Evolutionary conservation across 305 asterid genomes (phyloP).

Genomic region (Galium porrigens): DNA sequence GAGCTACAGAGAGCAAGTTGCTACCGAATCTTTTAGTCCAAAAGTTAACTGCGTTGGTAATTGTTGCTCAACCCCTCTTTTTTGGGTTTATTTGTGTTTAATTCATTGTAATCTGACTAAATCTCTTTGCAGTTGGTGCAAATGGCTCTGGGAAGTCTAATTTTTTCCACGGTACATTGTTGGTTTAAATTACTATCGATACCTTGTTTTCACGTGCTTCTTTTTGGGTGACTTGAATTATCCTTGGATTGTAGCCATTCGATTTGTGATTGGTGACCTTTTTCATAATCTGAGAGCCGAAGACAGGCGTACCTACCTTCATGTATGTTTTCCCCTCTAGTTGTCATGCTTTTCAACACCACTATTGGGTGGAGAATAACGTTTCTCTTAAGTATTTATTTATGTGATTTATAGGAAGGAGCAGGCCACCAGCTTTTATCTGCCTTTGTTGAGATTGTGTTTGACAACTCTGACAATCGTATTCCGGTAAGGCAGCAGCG

Average conservation of each 20-base stretch:
- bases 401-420: conserved; percentile 58
- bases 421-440: conserved; percentile 87
- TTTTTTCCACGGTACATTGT: conserved; percentile 69
- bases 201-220: background rate
- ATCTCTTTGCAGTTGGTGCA: conserved; percentile 66
- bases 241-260: conserved; percentile 48
- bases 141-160: conserved; percentile 97
- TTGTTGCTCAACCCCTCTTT: background rate
- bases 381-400: conserved; percentile 11
- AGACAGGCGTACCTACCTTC: conserved; percentile 83
- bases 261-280: conserved; percentile 83
- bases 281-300: conserved; percentile 85
- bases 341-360: background rate
- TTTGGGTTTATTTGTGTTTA: conserved; percentile 6
- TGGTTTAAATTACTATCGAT: background rate
- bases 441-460: conserved; percentile 96
- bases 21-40: conserved; percentile 77
- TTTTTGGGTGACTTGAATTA: background rate
- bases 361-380: background rate
- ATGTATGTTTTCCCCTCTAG: conserved; percentile 36
- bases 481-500: conserved; percentile 90
- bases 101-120: conserved; percentile 3
- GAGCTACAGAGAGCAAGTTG: conserved; percentile 86
- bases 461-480: conserved; percentile 88
- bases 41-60: conserved; percentile 96